These are phyloP conservation scores for Lipomyces yarrowii DNA, from an alignment of 1,139 yeast species.

Conservation along the genomic window DNA sequence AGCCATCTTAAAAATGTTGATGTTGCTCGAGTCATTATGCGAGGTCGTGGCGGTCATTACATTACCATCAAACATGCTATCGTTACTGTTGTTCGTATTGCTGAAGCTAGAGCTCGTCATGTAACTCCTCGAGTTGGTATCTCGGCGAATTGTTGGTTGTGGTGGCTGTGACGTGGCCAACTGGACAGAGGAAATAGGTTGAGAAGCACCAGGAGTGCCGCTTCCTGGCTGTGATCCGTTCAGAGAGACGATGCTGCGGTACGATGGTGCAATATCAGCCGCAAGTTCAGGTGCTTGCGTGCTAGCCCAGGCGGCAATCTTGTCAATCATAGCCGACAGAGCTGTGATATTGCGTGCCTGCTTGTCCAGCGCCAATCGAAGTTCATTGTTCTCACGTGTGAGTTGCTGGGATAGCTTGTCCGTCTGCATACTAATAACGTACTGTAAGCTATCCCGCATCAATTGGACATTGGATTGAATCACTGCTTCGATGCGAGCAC, in stretches of 20 bases:
- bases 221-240: neutral
- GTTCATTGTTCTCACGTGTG: conserved; percentile 20
- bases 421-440: conserved; percentile 16
- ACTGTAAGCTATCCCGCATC: conserved; percentile 22
- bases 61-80: conserved; percentile 6
- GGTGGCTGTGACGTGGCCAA: neutral
- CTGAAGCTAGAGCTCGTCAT: neutral
- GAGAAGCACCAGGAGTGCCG: neutral
- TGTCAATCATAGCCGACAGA: conserved; percentile 19
- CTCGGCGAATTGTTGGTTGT: conserved; percentile 3
- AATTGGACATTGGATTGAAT: conserved; percentile 13
- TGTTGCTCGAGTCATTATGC: conserved; percentile 7
- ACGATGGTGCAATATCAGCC: neutral
- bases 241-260: neutral
- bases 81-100: conserved; percentile 8
- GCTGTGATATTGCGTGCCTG: conserved; percentile 15
- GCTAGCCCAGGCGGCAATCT: conserved; percentile 15
- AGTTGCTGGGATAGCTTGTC: conserved; percentile 18
- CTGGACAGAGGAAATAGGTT: neutral
- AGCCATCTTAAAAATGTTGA: conserved; percentile 17
- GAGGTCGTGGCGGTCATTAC: conserved; percentile 6
- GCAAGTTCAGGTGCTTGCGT: conserved; percentile 13
- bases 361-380: conserved; percentile 19
- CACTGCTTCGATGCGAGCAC: conserved; percentile 9
- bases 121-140: neutral